Conservation (phyloP, 2,329 filamentous ascomycete genomes). For the Ophiostoma quercus region DNA sequence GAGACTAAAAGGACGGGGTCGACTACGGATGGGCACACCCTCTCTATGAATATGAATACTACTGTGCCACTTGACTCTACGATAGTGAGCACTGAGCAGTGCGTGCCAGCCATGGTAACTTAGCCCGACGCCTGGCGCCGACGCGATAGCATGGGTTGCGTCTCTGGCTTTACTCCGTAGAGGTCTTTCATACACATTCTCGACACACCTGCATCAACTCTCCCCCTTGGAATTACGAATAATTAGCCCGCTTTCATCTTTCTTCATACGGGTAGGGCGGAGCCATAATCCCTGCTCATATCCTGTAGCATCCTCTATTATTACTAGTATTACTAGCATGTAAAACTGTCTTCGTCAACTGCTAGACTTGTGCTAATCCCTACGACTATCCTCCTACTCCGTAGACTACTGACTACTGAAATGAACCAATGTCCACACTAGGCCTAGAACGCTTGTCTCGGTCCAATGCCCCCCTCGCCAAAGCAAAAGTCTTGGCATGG, state of each 20-base stretch:
- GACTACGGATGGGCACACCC: background rate
- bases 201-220: background rate
- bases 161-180: background rate
- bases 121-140: background rate
- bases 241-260: background rate
- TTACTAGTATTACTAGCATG: background rate
- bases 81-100: background rate
- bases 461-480: constrained; percentile 2
- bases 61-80: background rate
- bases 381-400: background rate
- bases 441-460: constrained; percentile 7
- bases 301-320: background rate
- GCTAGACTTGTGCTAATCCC: background rate
- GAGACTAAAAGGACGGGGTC: background rate
- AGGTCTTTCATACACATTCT: background rate
- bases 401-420: background rate
- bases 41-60: constrained; percentile 1
- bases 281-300: background rate
- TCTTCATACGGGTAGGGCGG: constrained; percentile 6
- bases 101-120: background rate
- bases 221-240: constrained; percentile 4
- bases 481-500: constrained; percentile 8
- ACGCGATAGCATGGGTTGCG: constrained; percentile 1
- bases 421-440: constrained; percentile 6
- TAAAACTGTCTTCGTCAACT: background rate